These are phyloP conservation scores for Dactylellina leptospora DNA, from an alignment of 2,329 filamentous ascomycete species.

Conservation along the genomic window DNA sequence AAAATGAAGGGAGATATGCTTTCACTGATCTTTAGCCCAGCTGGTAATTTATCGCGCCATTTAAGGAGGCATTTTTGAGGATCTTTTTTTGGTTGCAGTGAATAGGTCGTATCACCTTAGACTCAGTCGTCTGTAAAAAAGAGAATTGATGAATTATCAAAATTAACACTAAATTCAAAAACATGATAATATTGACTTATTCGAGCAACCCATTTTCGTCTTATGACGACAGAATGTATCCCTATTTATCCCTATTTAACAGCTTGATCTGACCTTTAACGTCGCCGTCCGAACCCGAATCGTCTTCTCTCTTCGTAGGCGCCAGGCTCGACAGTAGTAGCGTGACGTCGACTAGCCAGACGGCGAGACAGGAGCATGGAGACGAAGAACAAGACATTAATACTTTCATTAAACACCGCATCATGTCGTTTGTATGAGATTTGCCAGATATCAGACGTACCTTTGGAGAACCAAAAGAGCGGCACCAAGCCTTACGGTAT, in stretches of 20 bases:
- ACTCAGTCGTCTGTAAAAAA: too few relatives aligned
- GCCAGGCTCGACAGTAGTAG: background rate
- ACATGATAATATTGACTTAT: too few relatives aligned
- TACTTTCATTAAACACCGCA: background rate
- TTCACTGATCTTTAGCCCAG: too few relatives aligned
- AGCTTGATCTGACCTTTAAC: background rate
- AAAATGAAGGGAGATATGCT: too few relatives aligned
- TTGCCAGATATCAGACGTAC: background rate
- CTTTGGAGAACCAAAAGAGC: constrained; percentile 11
- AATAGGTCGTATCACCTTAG: too few relatives aligned
- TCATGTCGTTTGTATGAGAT: background rate
- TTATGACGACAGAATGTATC: too few relatives aligned
- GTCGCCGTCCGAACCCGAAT: background rate
- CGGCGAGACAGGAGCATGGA: background rate
- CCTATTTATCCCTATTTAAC: background rate
- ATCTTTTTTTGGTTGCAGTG: too few relatives aligned
- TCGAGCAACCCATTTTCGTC: too few relatives aligned
- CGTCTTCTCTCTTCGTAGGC: background rate
- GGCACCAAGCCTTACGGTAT: constrained; percentile 10
- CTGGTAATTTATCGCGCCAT: too few relatives aligned
- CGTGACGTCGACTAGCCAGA: background rate
- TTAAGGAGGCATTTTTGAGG: too few relatives aligned
- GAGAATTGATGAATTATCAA: too few relatives aligned
- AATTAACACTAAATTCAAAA: too few relatives aligned
- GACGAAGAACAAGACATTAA: background rate